A percentile compares a stretch with the other conserved stretches of the same genome.
phyloP scores from a whole-genome alignment of 768 basidiomycete species.

The Floccularia luteovirens region DNA sequence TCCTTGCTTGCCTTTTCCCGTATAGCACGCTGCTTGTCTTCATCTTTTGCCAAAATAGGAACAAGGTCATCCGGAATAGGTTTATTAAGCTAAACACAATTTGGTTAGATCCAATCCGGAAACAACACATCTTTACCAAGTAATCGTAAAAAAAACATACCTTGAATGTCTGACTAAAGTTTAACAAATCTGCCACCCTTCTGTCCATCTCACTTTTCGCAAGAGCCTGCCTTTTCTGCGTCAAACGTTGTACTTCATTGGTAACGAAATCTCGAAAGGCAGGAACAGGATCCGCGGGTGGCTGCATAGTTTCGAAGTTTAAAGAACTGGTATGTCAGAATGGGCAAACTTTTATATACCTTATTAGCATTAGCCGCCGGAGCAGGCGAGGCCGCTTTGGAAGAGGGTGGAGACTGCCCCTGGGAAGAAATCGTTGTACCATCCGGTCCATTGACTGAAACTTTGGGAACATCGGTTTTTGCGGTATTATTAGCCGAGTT shows the following conservation, averaged over 20 bases:
- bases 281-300: slow-evolving; percentile 67
- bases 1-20: slow-evolving; percentile 69
- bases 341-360: slow-evolving; percentile 23
- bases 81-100: slow-evolving; percentile 64
- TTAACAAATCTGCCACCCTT: slow-evolving; percentile 85
- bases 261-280: slow-evolving; percentile 93
- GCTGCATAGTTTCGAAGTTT: slow-evolving; percentile 25
- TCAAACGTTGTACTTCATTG: slow-evolving; percentile 82
- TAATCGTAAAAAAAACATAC: slow-evolving; percentile 32
- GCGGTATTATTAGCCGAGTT: slow-evolving; percentile 4
- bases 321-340: no score
- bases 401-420: slow-evolving; percentile 35
- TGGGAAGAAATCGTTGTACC: slow-evolving; percentile 40
- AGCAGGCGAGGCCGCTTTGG: slow-evolving; percentile 60
- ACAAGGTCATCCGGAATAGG: slow-evolving; percentile 94
- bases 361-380: slow-evolving; percentile 26
- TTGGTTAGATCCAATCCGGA: no score
- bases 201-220: slow-evolving; percentile 94
- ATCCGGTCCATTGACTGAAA: slow-evolving; percentile 75
- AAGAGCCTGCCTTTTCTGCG: slow-evolving; percentile 84
- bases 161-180: slow-evolving; percentile 94
- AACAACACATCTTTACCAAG: background rate
- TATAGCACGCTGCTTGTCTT: slow-evolving; percentile 81
- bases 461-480: slow-evolving; percentile 51
- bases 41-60: slow-evolving; percentile 88